Evolutionary conservation across 2,329 filamentous ascomycete species (phyloP).

Genomic region (Phialophora verrucosa): DNA sequence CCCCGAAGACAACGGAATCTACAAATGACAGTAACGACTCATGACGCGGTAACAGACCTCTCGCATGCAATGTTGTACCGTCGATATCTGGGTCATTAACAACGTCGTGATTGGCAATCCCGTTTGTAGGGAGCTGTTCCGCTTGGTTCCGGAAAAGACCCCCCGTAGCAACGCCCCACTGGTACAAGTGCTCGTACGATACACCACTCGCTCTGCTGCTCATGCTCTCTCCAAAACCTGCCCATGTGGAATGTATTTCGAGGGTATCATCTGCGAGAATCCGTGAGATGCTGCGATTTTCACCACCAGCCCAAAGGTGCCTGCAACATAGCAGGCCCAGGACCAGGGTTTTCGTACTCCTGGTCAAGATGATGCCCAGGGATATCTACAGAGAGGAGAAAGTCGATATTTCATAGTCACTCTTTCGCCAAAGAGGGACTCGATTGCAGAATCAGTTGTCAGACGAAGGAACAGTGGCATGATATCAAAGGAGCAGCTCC

Average conservation of each 20-base stretch:
- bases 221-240: not conserved
- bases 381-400: not conserved
- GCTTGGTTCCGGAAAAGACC: constrained; percentile 2
- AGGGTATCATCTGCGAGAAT: not conserved
- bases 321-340: not conserved
- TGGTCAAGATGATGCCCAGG: constrained; percentile 5
- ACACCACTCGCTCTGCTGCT: not conserved
- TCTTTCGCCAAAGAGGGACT: no score
- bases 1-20: not conserved
- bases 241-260: not conserved
- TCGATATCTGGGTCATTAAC: not conserved
- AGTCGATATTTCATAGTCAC: no score
- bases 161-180: not conserved
- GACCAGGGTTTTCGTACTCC: not conserved
- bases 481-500: no score
- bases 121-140: not conserved
- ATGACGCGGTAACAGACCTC: not conserved
- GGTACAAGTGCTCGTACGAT: not conserved
- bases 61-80: not conserved
- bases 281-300: not conserved
- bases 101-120: not conserved
- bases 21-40: not conserved
- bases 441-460: no score
- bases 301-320: not conserved
- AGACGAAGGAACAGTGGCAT: no score